Percentiles rank a stretch among this genome's conserved stretches.
Conservation (phyloP, 176 grass and related monocot species). For the Chrysopogon serrulatus region DNA sequence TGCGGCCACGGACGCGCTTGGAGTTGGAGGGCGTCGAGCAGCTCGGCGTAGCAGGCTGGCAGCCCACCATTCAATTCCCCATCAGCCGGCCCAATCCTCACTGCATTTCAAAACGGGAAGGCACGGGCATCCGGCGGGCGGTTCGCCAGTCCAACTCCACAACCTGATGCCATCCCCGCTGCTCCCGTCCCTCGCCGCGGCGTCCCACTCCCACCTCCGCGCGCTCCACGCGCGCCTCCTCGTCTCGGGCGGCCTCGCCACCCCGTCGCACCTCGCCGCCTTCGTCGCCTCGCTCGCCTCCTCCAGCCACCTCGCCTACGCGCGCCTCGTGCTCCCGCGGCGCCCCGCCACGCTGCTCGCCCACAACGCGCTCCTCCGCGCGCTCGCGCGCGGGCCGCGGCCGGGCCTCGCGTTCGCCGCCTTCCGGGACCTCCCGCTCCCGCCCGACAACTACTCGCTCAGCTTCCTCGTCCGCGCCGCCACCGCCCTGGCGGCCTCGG, state of each 20-base stretch:
- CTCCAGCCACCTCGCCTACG: slow-evolving; percentile 33
- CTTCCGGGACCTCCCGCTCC: slow-evolving; percentile 50
- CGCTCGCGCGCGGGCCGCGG: slow-evolving; percentile 36
- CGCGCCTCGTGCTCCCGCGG: slow-evolving; percentile 33
- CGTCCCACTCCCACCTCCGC: slow-evolving; percentile 15
- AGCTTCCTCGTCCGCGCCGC: slow-evolving; percentile 63
- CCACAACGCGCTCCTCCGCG: slow-evolving; percentile 55
- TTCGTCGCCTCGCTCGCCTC: slow-evolving; percentile 41
- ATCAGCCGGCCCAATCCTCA: background rate
- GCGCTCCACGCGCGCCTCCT: slow-evolving; percentile 64
- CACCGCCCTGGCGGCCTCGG: slow-evolving; percentile 1
- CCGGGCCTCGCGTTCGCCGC: slow-evolving; percentile 39
- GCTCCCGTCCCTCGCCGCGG: slow-evolving; percentile 22
- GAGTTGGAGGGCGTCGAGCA: too few relatives aligned
- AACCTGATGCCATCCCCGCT: background rate
- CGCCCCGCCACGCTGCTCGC: slow-evolving; percentile 31
- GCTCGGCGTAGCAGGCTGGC: background rate
- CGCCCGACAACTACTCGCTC: slow-evolving; percentile 56
- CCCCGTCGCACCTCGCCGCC: slow-evolving; percentile 3
- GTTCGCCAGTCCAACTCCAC: background rate
- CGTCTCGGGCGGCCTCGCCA: slow-evolving; percentile 39
- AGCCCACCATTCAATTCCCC: background rate
- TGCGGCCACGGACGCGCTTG: too few relatives aligned
- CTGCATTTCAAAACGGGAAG: background rate
- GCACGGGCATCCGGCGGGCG: background rate